Conservation (phyloP, 2,329 filamentous ascomycete genomes). For the Blastomyces silverae region DNA sequence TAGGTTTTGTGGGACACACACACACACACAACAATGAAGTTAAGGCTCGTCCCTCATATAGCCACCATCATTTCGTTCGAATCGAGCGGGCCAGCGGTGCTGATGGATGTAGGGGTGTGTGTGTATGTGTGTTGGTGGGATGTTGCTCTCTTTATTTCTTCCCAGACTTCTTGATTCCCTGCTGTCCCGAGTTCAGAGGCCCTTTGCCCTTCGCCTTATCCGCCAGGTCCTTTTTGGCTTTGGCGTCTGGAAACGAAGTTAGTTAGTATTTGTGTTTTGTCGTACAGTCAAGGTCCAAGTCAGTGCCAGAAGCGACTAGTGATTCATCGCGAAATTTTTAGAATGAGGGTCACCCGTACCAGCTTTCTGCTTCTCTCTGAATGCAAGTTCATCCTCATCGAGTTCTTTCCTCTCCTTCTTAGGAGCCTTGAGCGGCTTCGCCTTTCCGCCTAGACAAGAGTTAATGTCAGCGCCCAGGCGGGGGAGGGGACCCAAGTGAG, state of each 20-base stretch:
- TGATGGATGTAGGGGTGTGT: background rate
- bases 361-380: slow-evolving; percentile 73
- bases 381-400: slow-evolving; percentile 80
- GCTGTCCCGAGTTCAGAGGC: slow-evolving; percentile 71
- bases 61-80: background rate
- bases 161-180: slow-evolving; percentile 96
- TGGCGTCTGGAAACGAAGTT: slow-evolving; percentile 54
- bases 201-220: slow-evolving; percentile 80
- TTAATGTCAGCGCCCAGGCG: background rate
- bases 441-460: slow-evolving; percentile 61
- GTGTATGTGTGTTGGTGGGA: background rate
- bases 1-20: background rate
- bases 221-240: slow-evolving; percentile 78
- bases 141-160: slow-evolving; percentile 66
- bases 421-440: slow-evolving; percentile 75
- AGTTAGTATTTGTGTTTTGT: background rate
- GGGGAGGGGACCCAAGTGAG: background rate
- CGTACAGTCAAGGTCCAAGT: too few relatives aligned
- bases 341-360: slow-evolving; percentile 52
- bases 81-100: background rate
- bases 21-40: background rate
- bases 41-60: background rate
- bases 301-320: background rate
- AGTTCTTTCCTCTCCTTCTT: slow-evolving; percentile 80
- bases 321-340: background rate